Evolutionary conservation across 2,329 filamentous ascomycete genomes (phyloP).

Genomic region (Camillea tinctor): DNA sequence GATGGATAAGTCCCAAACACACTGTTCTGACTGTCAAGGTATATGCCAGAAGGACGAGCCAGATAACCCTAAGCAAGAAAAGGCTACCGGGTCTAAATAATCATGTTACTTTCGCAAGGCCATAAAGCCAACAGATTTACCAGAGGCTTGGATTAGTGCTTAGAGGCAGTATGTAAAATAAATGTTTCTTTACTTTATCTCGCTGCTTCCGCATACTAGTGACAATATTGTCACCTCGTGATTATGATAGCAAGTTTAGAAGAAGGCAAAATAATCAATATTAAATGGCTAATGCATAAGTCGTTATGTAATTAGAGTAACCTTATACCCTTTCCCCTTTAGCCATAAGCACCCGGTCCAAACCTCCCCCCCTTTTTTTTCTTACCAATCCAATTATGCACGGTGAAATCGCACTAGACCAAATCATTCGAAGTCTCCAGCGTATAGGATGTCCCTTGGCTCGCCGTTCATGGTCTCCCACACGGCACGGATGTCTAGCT

Average conservation of each 20-base stretch:
- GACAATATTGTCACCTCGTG: too few relatives aligned
- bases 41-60: neutral
- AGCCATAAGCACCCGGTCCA: neutral
- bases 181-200: too few relatives aligned
- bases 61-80: neutral
- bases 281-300: too few relatives aligned
- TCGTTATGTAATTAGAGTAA: too few relatives aligned
- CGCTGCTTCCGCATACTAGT: too few relatives aligned
- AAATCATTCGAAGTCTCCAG: constrained; percentile 40
- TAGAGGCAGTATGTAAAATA: too few relatives aligned
- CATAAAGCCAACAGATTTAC: too few relatives aligned
- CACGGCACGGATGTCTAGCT: constrained; percentile 39
- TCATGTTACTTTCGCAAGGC: neutral
- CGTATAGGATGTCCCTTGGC: constrained; percentile 43
- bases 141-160: too few relatives aligned
- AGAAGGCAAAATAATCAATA: too few relatives aligned
- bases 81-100: neutral
- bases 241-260: too few relatives aligned
- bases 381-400: neutral
- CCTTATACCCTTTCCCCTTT: too few relatives aligned
- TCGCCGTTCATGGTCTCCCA: constrained; percentile 47
- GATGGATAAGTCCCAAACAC: constrained; percentile 2
- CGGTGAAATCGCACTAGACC: neutral
- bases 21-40: neutral
- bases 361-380: neutral